Conservation (phyloP, 179 eudicot genomes). For the Sideroxylon spinosum region DNA sequence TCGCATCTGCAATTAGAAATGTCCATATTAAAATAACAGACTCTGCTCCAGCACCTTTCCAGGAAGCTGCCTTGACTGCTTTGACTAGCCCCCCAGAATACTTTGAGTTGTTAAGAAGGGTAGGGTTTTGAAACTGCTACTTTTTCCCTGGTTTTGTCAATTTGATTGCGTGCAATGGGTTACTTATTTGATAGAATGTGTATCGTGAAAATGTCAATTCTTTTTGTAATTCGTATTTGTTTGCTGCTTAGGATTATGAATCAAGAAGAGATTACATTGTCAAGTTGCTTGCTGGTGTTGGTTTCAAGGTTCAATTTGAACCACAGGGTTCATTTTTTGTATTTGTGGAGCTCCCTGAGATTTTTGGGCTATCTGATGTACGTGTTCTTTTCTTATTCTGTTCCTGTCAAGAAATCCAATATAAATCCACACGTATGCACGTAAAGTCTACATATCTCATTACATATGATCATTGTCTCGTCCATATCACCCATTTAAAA, state of each 20-base stretch:
- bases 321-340: constrained; percentile 84
- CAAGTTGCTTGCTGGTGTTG: constrained; percentile 58
- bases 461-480: background rate
- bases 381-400: constrained; percentile 17
- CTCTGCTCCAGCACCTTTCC: constrained; percentile 99
- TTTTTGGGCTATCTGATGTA: constrained; percentile 65
- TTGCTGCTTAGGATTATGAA: constrained; percentile 60
- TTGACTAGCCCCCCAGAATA: constrained; percentile 56
- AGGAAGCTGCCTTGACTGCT: constrained; percentile 93
- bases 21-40: constrained; percentile 75
- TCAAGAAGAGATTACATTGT: constrained; percentile 59
- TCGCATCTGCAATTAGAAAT: constrained; percentile 82
- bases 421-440: background rate
- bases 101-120: constrained; percentile 49
- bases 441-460: background rate
- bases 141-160: background rate
- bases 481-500: background rate
- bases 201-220: background rate
- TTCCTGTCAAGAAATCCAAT: background rate
- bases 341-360: constrained; percentile 72
- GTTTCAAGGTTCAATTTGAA: constrained; percentile 53
- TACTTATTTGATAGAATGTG: background rate
- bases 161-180: background rate
- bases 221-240: constrained; percentile 14
- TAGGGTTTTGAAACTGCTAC: constrained; percentile 22